A percentile compares a stretch with the other conserved stretches of the same genome.
Conservation (phyloP, 768 basidiomycete genomes). For the Crassisporium funariophilum region DNA sequence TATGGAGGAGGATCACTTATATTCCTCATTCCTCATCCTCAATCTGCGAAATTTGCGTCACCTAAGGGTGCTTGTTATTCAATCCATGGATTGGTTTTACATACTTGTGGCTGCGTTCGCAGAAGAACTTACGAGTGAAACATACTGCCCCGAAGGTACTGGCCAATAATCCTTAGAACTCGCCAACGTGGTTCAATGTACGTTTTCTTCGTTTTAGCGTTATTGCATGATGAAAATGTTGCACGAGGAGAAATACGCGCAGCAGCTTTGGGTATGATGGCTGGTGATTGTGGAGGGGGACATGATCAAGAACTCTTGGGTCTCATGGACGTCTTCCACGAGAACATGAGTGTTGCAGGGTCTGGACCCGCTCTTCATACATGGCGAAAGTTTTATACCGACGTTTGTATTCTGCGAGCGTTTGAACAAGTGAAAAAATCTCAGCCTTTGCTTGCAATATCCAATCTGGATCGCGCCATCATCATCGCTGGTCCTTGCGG, state of each 20-base stretch:
- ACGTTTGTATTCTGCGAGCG: slow-evolving; percentile 63
- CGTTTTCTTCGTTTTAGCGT: no score
- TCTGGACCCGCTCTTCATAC: slow-evolving; percentile 32
- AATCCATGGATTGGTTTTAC: no score
- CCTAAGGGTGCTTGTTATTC: no score
- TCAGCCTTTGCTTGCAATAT: slow-evolving; percentile 44
- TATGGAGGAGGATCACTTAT: slow-evolving; percentile 7
- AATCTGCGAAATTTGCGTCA: no score
- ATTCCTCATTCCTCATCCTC: slow-evolving; percentile 9
- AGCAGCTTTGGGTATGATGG: slow-evolving; percentile 15
- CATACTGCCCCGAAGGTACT: no score
- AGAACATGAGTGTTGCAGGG: slow-evolving; percentile 47
- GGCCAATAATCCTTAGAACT: no score
- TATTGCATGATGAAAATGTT: no score
- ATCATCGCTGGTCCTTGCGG: slow-evolving; percentile 83
- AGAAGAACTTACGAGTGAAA: no score
- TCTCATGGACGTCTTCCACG: slow-evolving; percentile 51
- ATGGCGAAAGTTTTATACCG: slow-evolving; percentile 79
- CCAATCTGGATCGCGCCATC: slow-evolving; percentile 74
- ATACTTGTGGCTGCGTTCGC: no score
- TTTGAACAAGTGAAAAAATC: slow-evolving; percentile 38
- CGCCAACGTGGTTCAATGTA: no score
- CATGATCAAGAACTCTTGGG: slow-evolving; percentile 33
- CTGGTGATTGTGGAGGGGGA: background rate
- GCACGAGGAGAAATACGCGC: slow-evolving; percentile 11